Base-by-base conservation (phyloP, 2,329 filamentous ascomycete genomes). In the Stagonosporopsis rhizophila region DNA sequence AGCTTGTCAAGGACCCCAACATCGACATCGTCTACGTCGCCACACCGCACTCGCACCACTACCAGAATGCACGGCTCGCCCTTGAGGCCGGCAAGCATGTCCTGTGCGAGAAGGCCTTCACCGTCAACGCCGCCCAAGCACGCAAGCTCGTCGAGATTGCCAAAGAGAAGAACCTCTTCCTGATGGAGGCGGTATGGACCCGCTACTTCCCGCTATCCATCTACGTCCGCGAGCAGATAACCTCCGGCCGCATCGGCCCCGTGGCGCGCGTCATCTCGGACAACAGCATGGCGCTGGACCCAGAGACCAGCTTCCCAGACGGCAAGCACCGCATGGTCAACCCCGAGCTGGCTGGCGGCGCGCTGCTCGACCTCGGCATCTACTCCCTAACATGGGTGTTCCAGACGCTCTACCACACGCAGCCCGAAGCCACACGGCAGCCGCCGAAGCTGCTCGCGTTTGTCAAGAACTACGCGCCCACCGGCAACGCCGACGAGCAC, bases 351-450 rank as follows among this genome's bases (percentile, higher is more conserved):
- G 92, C 92, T 0, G 92, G 92, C 27, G 92, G 92, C 49, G 89
- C 88, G 2, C 80, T 96, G 51, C 83, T 96, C 46, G 92, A 96
- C 75, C 81, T 96, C 54, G 92, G 92, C 59, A 89, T 96, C 75
- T 96, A 96, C 80, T 86, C 90, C 42, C 78, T 96, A 59, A 96
- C 91, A 28, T 96, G 92, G 92, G 84, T 95, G 6, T 96, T 94
- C 83, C 91, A 96, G 78, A 89, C 89, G 40, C 83, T 96, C 25
- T 96, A 96, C 78, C 90, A 92, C 75, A 86, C 89, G 3, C 89
- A 93, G 70, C 83, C 87, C 2, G 82, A 73, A 27, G 74, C 79
- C 9, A 75, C 84, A 50, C 89, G 91, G 65, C 84, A 91, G 74
- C 71, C 83, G 1, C 92, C 92, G 5, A 82, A 80, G 40, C 87